These are phyloP conservation scores for Sporothrix globosa DNA, from an alignment of 2,329 filamentous ascomycete genomes.

Conservation along the genomic window DNA sequence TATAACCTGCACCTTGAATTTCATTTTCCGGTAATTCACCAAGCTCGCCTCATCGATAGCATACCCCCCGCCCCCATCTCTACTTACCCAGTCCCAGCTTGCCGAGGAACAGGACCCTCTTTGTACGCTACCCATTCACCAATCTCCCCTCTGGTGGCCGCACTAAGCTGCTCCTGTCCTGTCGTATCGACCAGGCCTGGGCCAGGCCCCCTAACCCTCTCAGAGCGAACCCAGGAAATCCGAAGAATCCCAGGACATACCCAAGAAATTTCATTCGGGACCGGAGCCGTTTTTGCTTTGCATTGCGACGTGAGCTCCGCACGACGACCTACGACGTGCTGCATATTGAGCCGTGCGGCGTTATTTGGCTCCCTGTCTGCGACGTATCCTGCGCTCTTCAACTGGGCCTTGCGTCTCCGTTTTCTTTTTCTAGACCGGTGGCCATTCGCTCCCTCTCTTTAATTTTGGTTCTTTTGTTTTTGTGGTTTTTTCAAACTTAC, in stretches of 20 bases:
- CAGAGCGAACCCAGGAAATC: background rate
- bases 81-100: background rate
- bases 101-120: conserved; percentile 18
- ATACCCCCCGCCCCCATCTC: background rate
- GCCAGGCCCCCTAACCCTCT: background rate
- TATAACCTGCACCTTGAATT: background rate
- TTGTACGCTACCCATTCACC: conserved; percentile 14
- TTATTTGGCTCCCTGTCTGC: background rate
- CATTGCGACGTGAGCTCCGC: conserved; percentile 12
- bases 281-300: background rate
- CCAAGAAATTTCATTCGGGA: background rate
- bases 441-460: background rate
- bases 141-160: background rate
- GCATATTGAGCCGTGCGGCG: background rate
- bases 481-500: background rate
- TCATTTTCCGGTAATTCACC: background rate
- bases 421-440: conserved; percentile 9
- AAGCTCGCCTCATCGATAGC: background rate
- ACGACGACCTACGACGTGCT: conserved; percentile 1
- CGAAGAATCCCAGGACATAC: too few species aligned
- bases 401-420: background rate
- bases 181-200: conserved; percentile 17
- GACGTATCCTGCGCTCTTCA: background rate
- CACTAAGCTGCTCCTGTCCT: conserved; percentile 20
- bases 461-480: background rate